Conservation (phyloP, 2,329 filamentous ascomycete genomes). For the Botrytis pseudocinerea region DNA sequence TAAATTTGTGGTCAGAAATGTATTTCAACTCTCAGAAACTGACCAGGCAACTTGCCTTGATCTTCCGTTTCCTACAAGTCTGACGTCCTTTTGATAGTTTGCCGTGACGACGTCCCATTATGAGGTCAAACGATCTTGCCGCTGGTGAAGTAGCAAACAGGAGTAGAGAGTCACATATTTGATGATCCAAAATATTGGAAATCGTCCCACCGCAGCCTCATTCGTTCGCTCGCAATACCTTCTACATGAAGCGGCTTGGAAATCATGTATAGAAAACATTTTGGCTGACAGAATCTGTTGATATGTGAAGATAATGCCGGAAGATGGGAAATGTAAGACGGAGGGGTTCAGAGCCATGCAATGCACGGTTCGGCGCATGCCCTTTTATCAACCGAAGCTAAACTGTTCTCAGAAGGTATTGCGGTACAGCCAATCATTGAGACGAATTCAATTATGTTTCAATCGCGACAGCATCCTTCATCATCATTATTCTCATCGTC, state of each 20-base stretch:
- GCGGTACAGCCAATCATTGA: slow-evolving; percentile 4
- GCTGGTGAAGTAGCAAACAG: neutral
- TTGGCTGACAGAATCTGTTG: neutral
- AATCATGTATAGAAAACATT: neutral
- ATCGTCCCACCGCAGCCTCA: neutral
- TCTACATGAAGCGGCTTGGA: neutral
- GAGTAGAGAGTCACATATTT: neutral
- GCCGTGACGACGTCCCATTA: neutral
- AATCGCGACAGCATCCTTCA: neutral
- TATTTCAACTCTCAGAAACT: neutral
- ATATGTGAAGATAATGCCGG: neutral
- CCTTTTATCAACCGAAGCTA: neutral
- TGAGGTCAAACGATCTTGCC: neutral
- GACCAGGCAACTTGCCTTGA: neutral
- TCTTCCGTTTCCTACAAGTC: neutral
- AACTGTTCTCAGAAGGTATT: neutral
- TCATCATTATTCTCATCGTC: neutral
- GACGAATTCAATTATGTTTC: neutral
- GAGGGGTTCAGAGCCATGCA: neutral
- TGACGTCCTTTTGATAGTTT: neutral
- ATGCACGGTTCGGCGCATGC: neutral
- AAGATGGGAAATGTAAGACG: neutral
- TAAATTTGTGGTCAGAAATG: neutral
- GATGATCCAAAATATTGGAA: neutral
- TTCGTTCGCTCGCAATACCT: neutral